Conservation (phyloP, 345 rosid species). For the Xanthoceras sorbifolium region DNA sequence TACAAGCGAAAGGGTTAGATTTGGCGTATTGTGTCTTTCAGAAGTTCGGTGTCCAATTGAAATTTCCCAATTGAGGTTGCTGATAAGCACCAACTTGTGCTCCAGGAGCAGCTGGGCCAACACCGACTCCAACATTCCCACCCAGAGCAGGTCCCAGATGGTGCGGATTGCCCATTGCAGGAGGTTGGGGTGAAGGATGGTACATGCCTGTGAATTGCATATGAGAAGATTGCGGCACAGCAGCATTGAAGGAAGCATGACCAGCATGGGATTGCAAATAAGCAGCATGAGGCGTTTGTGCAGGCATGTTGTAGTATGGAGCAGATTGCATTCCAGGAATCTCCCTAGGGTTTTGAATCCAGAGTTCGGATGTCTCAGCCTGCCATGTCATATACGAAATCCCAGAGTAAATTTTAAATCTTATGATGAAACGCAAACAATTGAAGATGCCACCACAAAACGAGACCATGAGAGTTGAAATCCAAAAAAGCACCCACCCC, state of each 20-base stretch:
- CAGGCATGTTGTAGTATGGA: slow-evolving; percentile 77
- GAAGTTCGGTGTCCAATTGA: slow-evolving; percentile 89
- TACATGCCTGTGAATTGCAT: slow-evolving; percentile 86
- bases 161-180: slow-evolving; percentile 67
- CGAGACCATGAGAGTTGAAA: background rate
- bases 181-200: slow-evolving; percentile 73
- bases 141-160: slow-evolving; percentile 85
- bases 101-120: slow-evolving; percentile 65
- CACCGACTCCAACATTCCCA: slow-evolving; percentile 79
- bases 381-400: slow-evolving; percentile 28
- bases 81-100: slow-evolving; percentile 87
- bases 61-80: slow-evolving; percentile 90
- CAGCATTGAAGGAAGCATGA: slow-evolving; percentile 77
- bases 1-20: slow-evolving; percentile 42
- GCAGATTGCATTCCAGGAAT: slow-evolving; percentile 65
- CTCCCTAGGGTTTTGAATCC: slow-evolving; percentile 91
- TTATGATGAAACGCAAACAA: background rate
- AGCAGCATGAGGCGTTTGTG: slow-evolving; percentile 81
- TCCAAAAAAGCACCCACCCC: slow-evolving; percentile 9
- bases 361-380: slow-evolving; percentile 91
- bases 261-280: slow-evolving; percentile 76
- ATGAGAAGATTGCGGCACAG: slow-evolving; percentile 85
- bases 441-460: background rate
- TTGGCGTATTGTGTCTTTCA: slow-evolving; percentile 36
- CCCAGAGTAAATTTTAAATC: background rate